Conservation (phyloP, 208 protist genomes). For the Leptomonas pyrrhocoris region DNA sequence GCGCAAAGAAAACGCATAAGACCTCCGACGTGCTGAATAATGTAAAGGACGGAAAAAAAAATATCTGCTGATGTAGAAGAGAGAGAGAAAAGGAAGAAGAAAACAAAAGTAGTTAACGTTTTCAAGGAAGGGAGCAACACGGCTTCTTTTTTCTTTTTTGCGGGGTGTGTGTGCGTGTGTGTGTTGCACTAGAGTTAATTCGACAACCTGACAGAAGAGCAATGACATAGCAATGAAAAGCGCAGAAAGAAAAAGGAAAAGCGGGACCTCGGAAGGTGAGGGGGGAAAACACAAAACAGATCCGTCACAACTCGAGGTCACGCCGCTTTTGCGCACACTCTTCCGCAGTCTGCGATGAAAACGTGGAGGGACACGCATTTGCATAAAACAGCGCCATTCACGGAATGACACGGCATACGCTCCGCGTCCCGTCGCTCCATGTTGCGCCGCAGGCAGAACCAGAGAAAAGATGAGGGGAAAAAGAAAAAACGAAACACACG, state of each 20-base stretch:
- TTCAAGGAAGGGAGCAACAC: background rate
- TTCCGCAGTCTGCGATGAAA: background rate
- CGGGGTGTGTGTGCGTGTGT: background rate
- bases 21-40: background rate
- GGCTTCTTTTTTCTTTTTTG: constrained; percentile 13
- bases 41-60: constrained; percentile 1
- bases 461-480: background rate
- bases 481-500: background rate
- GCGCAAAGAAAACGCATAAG: background rate
- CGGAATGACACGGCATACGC: background rate
- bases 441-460: background rate
- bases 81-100: constrained; percentile 8
- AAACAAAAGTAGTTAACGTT: constrained; percentile 1
- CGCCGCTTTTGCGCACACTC: background rate
- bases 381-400: background rate
- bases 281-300: background rate
- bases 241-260: background rate
- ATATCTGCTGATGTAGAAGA: constrained; percentile 2
- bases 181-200: too few relatives aligned
- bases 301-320: background rate
- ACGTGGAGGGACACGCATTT: background rate
- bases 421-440: background rate
- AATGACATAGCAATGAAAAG: background rate
- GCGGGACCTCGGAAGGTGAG: too few relatives aligned
- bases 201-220: background rate